Conservation (phyloP, 257 asterid genomes). For the Jasminum sambac region DNA sequence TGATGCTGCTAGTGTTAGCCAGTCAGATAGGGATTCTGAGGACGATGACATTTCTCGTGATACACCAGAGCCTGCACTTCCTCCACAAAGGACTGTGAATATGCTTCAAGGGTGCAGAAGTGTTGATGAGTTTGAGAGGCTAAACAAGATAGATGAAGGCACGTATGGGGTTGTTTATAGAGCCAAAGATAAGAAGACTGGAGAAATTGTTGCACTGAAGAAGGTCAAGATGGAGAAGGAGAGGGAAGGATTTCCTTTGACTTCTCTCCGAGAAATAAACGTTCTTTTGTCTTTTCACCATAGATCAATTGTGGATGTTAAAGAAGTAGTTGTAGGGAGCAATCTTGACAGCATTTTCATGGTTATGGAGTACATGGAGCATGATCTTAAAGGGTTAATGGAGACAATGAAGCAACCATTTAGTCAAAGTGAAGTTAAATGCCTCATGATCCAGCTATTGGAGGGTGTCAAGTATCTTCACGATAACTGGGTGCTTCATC, state of each 20-base stretch:
- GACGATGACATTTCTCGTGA: constrained; percentile 44
- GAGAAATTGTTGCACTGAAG: constrained; percentile 89
- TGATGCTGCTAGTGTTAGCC: constrained; percentile 45
- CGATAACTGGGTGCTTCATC: constrained; percentile 86
- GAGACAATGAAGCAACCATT: constrained; percentile 78
- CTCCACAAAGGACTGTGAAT: constrained; percentile 63
- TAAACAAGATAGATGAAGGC: constrained; percentile 90
- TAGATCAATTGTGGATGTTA: constrained; percentile 82
- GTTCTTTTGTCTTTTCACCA: constrained; percentile 78
- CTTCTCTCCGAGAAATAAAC: constrained; percentile 83
- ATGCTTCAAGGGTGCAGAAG: constrained; percentile 95
- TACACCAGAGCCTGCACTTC: constrained; percentile 47
- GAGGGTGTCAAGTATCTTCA: constrained; percentile 83
- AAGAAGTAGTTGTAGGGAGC: constrained; percentile 85
- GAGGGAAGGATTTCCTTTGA: constrained; percentile 86
- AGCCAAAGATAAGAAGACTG: constrained; percentile 81
- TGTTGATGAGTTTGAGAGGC: constrained; percentile 80
- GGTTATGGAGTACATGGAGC: constrained; percentile 99
- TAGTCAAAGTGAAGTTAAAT: constrained; percentile 85
- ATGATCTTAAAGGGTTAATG: constrained; percentile 77
- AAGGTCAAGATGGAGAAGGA: constrained; percentile 89
- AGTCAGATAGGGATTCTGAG: constrained; percentile 54
- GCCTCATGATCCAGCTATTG: constrained; percentile 86
- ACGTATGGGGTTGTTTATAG: constrained; percentile 86
- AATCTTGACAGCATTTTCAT: constrained; percentile 72